Evolutionary conservation across 352 stramenopile genomes (phyloP), one percentile per base, ranked within the genome.

Genomic region (Globisporangium spinosum): DNA sequence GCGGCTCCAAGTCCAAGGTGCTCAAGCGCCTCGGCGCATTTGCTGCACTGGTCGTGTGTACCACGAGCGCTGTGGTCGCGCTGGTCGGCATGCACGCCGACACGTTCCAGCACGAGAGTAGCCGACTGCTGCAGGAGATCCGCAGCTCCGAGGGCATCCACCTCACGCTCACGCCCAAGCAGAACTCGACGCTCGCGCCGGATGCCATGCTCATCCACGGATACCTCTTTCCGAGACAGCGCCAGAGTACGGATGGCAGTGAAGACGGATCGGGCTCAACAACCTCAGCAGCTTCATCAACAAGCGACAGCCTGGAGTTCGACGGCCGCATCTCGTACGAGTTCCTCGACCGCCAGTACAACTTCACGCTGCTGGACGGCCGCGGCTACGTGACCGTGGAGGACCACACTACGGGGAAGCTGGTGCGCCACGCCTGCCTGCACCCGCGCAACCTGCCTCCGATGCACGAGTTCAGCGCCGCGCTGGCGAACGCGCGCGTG

Each of bases 261-360:
- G 0, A 32, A n/a, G n/a, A 64, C 49, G 53, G 25, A 22, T 23
- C 54, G 23, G 32, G 12, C 13, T 5, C 65, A 32, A 35, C 34
- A 32, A 38, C 34, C 7, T 12, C 34, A 38, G 34, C 8, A 9
- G 7, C 34, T 38, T 2, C 34, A 38, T 2, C 34, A 6, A 12
- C 34, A 38, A 38, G 8, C 34, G 34, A 12, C 34, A 38, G 9
- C 0, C 55, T 74, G 17, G 32, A 54, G 27, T 78, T 78, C 43
- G 73, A 79, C 45, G 73, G 70, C 23, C 70, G 68, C n/a, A 45
- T 79, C 15, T 70, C 70, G 58, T 79, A 79, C 64, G 55, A 65
- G 17, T 53, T 72, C 59, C 22, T 57, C 13, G 62, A 60, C 58
- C 13, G 38, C 17, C 53, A 76, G 65, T 77, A 73, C 64, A 79